phyloP scores from a whole-genome alignment of 257 asterid genomes.

The Leptodermis oblonga region DNA sequence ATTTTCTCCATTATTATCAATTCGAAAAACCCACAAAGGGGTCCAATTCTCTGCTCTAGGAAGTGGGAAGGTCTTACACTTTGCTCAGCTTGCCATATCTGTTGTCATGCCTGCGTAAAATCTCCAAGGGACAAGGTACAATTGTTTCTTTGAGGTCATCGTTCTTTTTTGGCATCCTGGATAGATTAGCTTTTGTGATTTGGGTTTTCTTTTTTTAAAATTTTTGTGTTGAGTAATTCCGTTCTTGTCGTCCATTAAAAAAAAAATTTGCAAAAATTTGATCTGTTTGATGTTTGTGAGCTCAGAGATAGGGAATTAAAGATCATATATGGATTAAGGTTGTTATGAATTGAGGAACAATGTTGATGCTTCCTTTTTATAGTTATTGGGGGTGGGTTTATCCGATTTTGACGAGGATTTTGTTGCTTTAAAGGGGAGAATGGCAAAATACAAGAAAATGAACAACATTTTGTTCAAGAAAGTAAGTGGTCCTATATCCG shows the following conservation, averaged over 20 bases:
- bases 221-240: neutral
- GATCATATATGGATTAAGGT: neutral
- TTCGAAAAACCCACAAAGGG: neutral
- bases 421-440: neutral
- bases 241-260: neutral
- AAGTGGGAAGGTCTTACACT: neutral
- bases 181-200: neutral
- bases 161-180: neutral
- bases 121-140: neutral
- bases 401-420: neutral
- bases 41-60: slow-evolving; percentile 1
- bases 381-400: neutral
- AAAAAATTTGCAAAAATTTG: neutral
- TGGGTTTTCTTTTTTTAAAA: neutral
- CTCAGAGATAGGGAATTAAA: neutral
- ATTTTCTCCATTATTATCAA: neutral
- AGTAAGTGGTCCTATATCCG: too few relatives aligned
- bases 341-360: neutral
- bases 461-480: too few relatives aligned
- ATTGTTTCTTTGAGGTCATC: neutral
- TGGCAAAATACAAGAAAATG: neutral
- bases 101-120: neutral
- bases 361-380: neutral
- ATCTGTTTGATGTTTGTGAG: neutral
- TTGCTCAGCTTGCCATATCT: slow-evolving; percentile 3